A percentile compares a stretch with the other conserved stretches of the same genome.
Conservation (phyloP, 1,284 basidiomycete species). For the Coriolopsis trogii region DNA sequence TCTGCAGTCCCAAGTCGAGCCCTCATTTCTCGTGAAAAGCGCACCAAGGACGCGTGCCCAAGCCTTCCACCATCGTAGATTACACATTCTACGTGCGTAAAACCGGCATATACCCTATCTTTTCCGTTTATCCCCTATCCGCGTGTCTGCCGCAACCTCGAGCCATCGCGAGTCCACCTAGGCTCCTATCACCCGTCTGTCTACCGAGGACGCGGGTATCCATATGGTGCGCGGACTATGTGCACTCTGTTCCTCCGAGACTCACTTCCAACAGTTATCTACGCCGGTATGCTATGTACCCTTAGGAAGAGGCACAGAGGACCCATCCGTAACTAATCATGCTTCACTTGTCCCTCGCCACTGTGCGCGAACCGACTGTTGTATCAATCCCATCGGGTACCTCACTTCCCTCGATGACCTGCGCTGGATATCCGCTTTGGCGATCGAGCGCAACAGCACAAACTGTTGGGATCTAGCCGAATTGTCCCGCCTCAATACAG, state of each 20-base stretch:
- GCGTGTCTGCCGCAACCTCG: constrained; percentile 17
- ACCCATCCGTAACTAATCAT: constrained; percentile 25
- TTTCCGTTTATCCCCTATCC: constrained; percentile 15
- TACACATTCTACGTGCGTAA: constrained; percentile 29
- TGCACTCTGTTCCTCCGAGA: constrained; percentile 14
- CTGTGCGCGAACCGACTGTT: constrained; percentile 30
- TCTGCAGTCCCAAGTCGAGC: constrained; percentile 29
- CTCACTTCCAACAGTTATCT: constrained; percentile 28
- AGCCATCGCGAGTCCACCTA: constrained; percentile 25
- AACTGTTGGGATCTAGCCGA: constrained; percentile 35
- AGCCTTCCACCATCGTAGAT: constrained; percentile 23
- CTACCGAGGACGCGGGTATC: constrained; percentile 25
- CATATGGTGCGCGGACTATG: constrained; percentile 21
- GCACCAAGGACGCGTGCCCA: constrained; percentile 9
- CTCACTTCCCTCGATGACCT: constrained; percentile 32
- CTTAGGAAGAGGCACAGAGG: constrained; percentile 34
- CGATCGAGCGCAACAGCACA: constrained; percentile 24
- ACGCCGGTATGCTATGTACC: constrained; percentile 35
- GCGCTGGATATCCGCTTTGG: constrained; percentile 36
- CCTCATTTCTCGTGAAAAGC: constrained; percentile 11
- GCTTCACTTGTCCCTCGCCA: constrained; percentile 33
- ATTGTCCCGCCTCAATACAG: constrained; percentile 32
- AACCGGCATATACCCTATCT: background rate
- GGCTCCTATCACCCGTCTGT: constrained; percentile 32
- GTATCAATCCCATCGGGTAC: constrained; percentile 25